phyloP scores from a whole-genome alignment of 305 asterid species.

The Caryopteris hybrid region DNA sequence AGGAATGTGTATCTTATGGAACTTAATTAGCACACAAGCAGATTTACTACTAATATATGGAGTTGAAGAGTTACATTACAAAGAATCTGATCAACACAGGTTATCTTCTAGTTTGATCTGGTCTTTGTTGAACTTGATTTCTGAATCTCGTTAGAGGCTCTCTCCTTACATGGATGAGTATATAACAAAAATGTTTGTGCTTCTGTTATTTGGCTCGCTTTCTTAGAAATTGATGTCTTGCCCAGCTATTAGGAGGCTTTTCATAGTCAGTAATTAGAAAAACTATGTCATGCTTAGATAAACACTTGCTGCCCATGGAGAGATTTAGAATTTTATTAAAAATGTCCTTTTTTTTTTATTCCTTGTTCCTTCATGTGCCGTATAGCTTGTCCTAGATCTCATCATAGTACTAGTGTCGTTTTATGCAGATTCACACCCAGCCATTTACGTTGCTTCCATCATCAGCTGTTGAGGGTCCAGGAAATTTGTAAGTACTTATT shows the following conservation, averaged over 20 bases:
- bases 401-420: background rate
- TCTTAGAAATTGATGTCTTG: background rate
- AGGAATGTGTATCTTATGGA: background rate
- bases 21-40: background rate
- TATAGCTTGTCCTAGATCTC: background rate
- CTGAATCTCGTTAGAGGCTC: background rate
- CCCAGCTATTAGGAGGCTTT: background rate
- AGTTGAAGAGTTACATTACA: background rate
- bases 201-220: background rate
- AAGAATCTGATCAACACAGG: background rate
- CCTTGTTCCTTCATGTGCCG: background rate
- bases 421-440: conserved; percentile 55
- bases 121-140: background rate
- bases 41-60: background rate
- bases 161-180: no score
- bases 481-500: conserved; percentile 53
- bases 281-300: background rate
- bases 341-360: background rate
- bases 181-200: background rate
- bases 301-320: background rate
- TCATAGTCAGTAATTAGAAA: background rate
- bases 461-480: conserved; percentile 75
- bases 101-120: background rate
- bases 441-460: conserved; percentile 72
- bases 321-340: background rate